Evolutionary conservation across 495 filamentous ascomycete species (phyloP).

Genomic region (Talaromyces nanjingensis): DNA sequence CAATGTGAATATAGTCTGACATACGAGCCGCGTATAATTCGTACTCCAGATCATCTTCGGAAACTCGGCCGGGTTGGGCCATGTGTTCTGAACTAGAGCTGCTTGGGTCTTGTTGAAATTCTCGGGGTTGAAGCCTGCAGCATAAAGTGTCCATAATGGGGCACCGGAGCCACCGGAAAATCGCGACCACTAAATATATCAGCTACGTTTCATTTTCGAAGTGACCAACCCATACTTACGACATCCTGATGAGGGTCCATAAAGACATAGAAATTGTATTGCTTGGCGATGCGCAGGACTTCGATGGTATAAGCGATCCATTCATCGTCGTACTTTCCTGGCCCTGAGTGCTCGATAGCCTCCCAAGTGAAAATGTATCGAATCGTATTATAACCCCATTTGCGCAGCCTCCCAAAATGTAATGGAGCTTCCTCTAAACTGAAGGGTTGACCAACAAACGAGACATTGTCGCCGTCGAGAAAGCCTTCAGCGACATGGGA

Average conservation of each 20-base stretch:
- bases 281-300: conserved; percentile 72
- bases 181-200: conserved; percentile 72
- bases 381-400: conserved; percentile 91
- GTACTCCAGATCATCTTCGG: conserved; percentile 99
- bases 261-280: conserved; percentile 91
- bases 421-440: conserved; percentile 70
- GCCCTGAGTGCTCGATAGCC: conserved; percentile 90
- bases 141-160: conserved; percentile 96
- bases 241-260: conserved; percentile 99
- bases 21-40: conserved; percentile 84
- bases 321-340: conserved; percentile 90
- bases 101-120: conserved; percentile 83
- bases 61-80: conserved; percentile 76
- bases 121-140: conserved; percentile 79
- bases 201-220: conserved; percentile 8
- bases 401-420: conserved; percentile 80
- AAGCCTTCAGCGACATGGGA: conserved; percentile 74
- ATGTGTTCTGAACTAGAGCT: conserved; percentile 91
- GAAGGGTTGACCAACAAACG: conserved; percentile 83
- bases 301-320: conserved; percentile 89
- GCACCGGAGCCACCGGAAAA: conserved; percentile 92
- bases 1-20: conserved; percentile 86
- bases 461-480: conserved; percentile 88
- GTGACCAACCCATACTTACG: conserved; percentile 39
- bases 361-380: conserved; percentile 98